Conservation (phyloP, 345 rosid genomes). For the Tarenaya hassleriana region DNA sequence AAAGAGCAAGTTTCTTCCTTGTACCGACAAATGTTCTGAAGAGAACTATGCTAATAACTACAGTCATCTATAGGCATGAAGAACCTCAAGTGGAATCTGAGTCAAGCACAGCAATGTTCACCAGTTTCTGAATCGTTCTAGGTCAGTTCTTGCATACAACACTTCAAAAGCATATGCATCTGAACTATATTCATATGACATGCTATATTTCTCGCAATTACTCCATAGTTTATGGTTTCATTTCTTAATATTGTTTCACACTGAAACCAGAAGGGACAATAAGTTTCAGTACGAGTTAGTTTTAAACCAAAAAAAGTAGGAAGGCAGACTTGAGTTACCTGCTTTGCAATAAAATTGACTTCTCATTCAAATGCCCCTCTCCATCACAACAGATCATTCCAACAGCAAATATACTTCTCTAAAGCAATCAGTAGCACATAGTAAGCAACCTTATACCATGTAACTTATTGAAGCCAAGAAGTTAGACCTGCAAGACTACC, state of each 20-base stretch:
- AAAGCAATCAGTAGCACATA: slow-evolving; percentile 36
- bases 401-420: slow-evolving; percentile 71
- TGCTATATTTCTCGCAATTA: not conserved
- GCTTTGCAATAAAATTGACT: slow-evolving; percentile 78
- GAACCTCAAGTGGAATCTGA: too few relatives aligned
- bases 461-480: slow-evolving; percentile 10
- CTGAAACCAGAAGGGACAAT: not conserved
- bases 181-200: not conserved
- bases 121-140: not conserved
- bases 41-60: slow-evolving; percentile 2
- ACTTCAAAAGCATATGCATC: not conserved
- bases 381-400: slow-evolving; percentile 97
- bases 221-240: not conserved
- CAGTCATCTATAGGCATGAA: not conserved
- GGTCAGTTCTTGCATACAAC: slow-evolving; percentile 3
- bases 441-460: slow-evolving; percentile 19
- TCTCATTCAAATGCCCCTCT: slow-evolving; percentile 86
- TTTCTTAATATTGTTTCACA: not conserved
- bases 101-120: not conserved
- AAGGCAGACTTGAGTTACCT: slow-evolving; percentile 44
- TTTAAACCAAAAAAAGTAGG: slow-evolving; percentile 7
- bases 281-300: too few relatives aligned
- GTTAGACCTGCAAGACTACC: slow-evolving; percentile 33
- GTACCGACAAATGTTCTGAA: too few relatives aligned
- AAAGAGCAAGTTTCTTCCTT: too few relatives aligned